These are phyloP conservation scores for Nematocida parisii DNA, from an alignment of 371 early-diverging fungal genomes.

Conservation along the genomic window DNA sequence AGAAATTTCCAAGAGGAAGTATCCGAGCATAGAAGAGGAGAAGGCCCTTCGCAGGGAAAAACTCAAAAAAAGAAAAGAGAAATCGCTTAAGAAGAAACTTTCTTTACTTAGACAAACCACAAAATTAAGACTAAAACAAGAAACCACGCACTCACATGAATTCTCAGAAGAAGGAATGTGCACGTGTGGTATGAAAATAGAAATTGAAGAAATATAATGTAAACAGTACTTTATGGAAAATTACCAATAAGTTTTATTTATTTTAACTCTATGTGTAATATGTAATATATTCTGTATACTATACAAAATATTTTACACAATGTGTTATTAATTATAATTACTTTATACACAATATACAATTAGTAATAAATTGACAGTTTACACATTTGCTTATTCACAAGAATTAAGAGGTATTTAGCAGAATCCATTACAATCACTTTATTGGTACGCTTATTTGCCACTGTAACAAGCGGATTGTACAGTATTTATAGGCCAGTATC, in stretches of 20 bases:
- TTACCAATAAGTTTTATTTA: too few species aligned
- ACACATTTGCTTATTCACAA: too few species aligned
- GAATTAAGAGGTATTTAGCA: too few species aligned
- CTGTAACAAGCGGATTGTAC: too few species aligned
- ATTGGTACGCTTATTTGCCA: too few species aligned
- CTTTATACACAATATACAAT: too few species aligned
- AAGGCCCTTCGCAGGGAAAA: slow-evolving; percentile 45
- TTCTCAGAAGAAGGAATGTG: slow-evolving; percentile 51
- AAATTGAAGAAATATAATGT: slow-evolving; percentile 64
- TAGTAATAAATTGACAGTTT: too few species aligned
- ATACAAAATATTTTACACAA: too few species aligned
- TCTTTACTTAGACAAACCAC: slow-evolving; percentile 59
- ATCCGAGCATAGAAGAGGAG: slow-evolving; percentile 56
- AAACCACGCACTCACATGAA: slow-evolving; percentile 57
- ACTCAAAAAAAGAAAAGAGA: slow-evolving; percentile 58
- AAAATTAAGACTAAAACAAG: slow-evolving; percentile 17
- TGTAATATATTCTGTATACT: too few species aligned
- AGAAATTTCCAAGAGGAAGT: slow-evolving; percentile 61
- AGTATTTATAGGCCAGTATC: neutral
- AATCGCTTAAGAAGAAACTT: slow-evolving; percentile 60
- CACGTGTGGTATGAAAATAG: slow-evolving; percentile 66
- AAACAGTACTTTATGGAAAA: neutral
- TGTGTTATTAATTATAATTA: too few species aligned
- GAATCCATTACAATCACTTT: too few species aligned
- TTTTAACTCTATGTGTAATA: neutral